Evolutionary conservation across 768 basidiomycete species (phyloP).

Genomic region (Udeniomyces megalosporus): DNA sequence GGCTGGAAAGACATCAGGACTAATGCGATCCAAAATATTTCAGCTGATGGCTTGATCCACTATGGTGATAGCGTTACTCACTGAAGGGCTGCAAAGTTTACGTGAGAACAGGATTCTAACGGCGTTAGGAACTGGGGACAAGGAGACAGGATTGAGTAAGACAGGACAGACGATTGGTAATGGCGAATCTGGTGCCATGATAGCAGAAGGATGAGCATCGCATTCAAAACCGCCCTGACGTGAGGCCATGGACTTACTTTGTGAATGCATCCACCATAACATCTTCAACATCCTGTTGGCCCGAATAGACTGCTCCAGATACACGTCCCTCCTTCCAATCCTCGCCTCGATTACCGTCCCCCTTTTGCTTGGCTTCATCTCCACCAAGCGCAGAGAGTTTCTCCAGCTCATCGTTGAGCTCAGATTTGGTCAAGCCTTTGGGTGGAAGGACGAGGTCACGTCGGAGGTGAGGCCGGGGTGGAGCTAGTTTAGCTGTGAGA

Average conservation of each 20-base stretch:
- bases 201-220: not conserved
- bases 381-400: constrained; percentile 37
- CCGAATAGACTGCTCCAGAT: constrained; percentile 59
- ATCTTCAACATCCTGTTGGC: constrained; percentile 47
- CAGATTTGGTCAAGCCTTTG: constrained; percentile 48
- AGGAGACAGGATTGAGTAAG: too few relatives aligned
- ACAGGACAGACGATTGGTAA: constrained; percentile 47
- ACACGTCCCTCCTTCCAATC: constrained; percentile 58
- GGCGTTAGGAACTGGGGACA: too few relatives aligned
- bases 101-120: too few relatives aligned
- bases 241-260: constrained; percentile 58
- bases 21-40: too few relatives aligned
- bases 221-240: not conserved
- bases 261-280: constrained; percentile 67
- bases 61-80: not conserved
- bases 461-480: constrained; percentile 44
- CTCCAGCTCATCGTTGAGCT: constrained; percentile 64
- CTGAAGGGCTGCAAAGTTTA: not conserved
- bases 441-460: constrained; percentile 52
- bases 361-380: constrained; percentile 37
- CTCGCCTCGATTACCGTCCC: constrained; percentile 26
- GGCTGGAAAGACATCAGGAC: constrained; percentile 14
- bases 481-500: constrained; percentile 53
- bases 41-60: not conserved
- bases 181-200: constrained; percentile 36